Conservation (phyloP, 1,284 basidiomycete genomes). For the Moniliella sp. region DNA sequence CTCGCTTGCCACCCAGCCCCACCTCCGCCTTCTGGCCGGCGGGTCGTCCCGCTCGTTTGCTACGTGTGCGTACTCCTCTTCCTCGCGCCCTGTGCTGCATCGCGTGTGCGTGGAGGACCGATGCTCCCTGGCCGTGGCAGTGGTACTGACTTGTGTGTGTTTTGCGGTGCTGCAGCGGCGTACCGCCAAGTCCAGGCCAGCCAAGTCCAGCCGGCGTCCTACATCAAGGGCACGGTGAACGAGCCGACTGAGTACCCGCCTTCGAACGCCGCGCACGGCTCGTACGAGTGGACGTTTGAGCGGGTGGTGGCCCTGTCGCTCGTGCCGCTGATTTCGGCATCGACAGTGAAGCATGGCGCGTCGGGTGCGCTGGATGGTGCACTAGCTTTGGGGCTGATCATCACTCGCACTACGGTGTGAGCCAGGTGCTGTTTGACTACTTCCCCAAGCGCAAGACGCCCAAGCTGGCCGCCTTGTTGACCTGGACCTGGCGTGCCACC, state of each 20-base stretch:
- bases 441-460: constrained; percentile 78
- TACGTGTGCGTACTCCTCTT: too few species aligned
- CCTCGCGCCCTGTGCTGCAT: too few species aligned
- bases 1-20: too few species aligned
- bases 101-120: too few species aligned
- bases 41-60: too few species aligned
- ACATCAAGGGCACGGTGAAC: constrained; percentile 81
- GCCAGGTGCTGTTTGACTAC: constrained; percentile 47
- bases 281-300: constrained; percentile 95
- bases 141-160: too few species aligned
- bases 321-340: constrained; percentile 46
- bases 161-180: too few species aligned
- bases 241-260: constrained; percentile 74
- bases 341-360: constrained; percentile 29
- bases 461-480: constrained; percentile 46
- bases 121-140: too few species aligned
- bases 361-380: constrained; percentile 50
- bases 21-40: too few species aligned
- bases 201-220: too few species aligned
- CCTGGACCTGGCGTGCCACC: constrained; percentile 54
- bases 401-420: constrained; percentile 72
- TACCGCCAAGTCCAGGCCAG: too few species aligned
- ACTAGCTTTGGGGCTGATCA: constrained; percentile 61
- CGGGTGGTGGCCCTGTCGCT: constrained; percentile 66
- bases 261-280: constrained; percentile 51